A percentile compares a stretch with the other conserved stretches of the same genome.
phyloP scores from a whole-genome alignment of 371 early-diverging fungal genomes.

The Mortierella sp. region DNA sequence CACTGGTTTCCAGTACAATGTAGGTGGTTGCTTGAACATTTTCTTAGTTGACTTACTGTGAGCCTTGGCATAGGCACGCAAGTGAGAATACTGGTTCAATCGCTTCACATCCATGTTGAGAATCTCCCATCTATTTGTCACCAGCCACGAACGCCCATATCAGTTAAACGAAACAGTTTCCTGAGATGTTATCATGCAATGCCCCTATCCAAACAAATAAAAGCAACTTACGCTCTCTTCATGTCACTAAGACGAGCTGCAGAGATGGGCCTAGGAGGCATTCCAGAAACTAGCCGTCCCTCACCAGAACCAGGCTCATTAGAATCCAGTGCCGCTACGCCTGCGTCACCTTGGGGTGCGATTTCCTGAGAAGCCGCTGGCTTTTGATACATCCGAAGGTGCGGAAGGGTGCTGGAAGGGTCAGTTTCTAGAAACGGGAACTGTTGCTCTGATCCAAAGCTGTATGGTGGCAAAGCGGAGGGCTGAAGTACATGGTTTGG shows the following conservation, averaged over 20 bases:
- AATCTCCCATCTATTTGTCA: slow-evolving; percentile 44
- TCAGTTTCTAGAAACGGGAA: no score
- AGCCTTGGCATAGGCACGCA: slow-evolving; percentile 35
- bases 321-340: neutral
- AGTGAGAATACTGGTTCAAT: slow-evolving; percentile 36
- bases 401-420: neutral
- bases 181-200: no score
- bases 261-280: slow-evolving; percentile 6
- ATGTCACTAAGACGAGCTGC: slow-evolving; percentile 35
- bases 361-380: neutral
- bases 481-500: no score
- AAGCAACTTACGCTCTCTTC: slow-evolving; percentile 39
- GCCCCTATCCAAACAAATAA: slow-evolving; percentile 1
- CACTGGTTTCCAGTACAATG: neutral
- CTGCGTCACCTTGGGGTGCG: neutral
- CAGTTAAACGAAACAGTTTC: no score
- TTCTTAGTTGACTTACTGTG: slow-evolving; percentile 17
- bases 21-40: no score
- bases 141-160: no score
- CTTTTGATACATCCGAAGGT: neutral
- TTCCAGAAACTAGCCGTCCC: neutral
- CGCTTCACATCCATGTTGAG: slow-evolving; percentile 51
- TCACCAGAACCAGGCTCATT: neutral
- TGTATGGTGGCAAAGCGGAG: no score
- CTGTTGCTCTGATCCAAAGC: no score